Percentiles rank a stretch among this genome's conserved stretches.
phyloP scores from a whole-genome alignment of 2,329 filamentous ascomycete genomes.

The Pseudogymnoascus sp. region DNA sequence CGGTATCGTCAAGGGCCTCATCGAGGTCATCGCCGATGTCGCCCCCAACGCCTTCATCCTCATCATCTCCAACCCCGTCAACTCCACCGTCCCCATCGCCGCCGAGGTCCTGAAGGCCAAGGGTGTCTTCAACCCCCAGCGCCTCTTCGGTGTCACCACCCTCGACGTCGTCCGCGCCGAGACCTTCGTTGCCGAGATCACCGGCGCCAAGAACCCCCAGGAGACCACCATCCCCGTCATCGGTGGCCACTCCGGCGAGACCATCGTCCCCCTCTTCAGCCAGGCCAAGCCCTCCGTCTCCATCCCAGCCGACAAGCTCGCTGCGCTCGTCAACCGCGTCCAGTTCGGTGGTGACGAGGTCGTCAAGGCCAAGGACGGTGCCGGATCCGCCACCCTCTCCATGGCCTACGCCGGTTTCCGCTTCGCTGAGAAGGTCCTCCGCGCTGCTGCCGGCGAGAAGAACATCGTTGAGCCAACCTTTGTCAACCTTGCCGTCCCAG shows the following conservation, averaged over 20 bases:
- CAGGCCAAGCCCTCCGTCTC: conserved; percentile 70
- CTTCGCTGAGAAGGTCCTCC: conserved; percentile 91
- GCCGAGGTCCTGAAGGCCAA: conserved; percentile 93
- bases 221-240: conserved; percentile 85
- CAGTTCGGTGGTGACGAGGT: conserved; percentile 98
- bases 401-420: conserved; percentile 96
- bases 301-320: conserved; percentile 84
- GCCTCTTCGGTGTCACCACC: conserved; percentile 96
- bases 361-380: conserved; percentile 88
- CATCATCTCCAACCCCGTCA: conserved; percentile 98
- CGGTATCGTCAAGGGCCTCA: conserved; percentile 89
- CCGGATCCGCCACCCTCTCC: conserved; percentile 81
- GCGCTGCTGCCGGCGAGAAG: conserved; percentile 87
- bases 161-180: conserved; percentile 97
- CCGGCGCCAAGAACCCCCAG: conserved; percentile 71
- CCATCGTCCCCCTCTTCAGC: conserved; percentile 96
- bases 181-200: conserved; percentile 85
- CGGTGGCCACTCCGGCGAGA: conserved; percentile 95
- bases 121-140: conserved; percentile 88
- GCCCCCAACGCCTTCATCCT: conserved; percentile 90
- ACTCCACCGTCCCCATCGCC: conserved; percentile 96
- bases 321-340: conserved; percentile 84
- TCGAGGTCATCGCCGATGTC: conserved; percentile 78
- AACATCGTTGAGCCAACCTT: conserved; percentile 91
- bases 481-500: conserved; percentile 87